A percentile compares a stretch with the other conserved stretches of the same genome.
Conservation (phyloP, 2,329 filamentous ascomycete species). For the Emmonsia crescens region DNA sequence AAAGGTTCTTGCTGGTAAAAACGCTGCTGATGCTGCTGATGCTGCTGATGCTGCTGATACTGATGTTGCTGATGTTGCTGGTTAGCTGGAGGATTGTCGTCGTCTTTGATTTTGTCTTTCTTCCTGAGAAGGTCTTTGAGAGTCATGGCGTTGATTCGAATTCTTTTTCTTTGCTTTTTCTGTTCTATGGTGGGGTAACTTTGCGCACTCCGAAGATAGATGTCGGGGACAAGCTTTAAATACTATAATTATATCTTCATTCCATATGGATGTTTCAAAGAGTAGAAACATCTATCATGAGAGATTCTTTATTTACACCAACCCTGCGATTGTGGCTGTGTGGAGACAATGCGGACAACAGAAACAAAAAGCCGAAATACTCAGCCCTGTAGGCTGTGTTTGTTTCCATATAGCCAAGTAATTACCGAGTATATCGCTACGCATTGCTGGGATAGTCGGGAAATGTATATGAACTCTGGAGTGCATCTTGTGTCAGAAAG, state of each 20-base stretch:
- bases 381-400: neutral
- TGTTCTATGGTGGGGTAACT: neutral
- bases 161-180: neutral
- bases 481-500: neutral
- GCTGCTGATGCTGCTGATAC: conserved; percentile 11
- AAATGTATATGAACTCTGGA: neutral
- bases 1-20: conserved; percentile 39
- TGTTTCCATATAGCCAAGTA: neutral
- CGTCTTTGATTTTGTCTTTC: conserved; percentile 41
- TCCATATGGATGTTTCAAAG: neutral
- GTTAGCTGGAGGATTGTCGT: conserved; percentile 8
- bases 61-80: too few species aligned
- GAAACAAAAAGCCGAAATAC: neutral
- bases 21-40: conserved; percentile 8
- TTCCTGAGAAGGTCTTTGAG: conserved; percentile 53
- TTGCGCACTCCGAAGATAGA: neutral
- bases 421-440: too few species aligned
- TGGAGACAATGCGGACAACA: neutral
- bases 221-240: neutral
- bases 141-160: conserved; percentile 40
- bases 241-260: neutral
- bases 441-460: neutral
- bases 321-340: neutral
- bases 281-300: neutral
- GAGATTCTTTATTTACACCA: neutral